These are phyloP conservation scores for Microcos paniculata DNA, from an alignment of 345 rosid genomes.

Conservation along the genomic window DNA sequence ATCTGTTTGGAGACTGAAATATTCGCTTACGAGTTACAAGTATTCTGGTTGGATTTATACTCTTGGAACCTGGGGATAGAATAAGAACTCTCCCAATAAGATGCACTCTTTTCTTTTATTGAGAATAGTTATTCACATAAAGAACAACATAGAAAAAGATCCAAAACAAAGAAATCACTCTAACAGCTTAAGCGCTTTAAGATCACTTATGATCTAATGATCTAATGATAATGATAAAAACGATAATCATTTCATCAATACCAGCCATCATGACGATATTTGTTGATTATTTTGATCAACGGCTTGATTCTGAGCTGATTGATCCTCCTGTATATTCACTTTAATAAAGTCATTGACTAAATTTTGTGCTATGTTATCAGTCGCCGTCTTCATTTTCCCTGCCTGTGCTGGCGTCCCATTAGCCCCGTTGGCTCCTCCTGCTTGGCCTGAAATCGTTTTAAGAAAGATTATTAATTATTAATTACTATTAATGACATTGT, in stretches of 20 bases:
- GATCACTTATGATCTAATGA: not conserved
- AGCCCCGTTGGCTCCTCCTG: slow-evolving; percentile 14
- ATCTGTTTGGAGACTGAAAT: too few species aligned
- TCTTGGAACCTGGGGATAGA: too few species aligned
- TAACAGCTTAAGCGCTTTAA: not conserved
- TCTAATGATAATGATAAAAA: too few species aligned
- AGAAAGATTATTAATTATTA: too few species aligned
- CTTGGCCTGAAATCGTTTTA: slow-evolving; percentile 4
- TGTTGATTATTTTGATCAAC: not conserved
- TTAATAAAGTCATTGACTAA: not conserved
- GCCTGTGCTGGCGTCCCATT: slow-evolving; percentile 11
- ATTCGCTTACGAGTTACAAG: too few species aligned
- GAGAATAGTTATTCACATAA: not conserved
- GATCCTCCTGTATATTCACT: slow-evolving; percentile 8
- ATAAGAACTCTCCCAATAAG: not conserved
- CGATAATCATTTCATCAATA: not conserved
- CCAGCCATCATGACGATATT: not conserved
- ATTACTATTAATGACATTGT: too few species aligned
- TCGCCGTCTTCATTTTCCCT: not conserved
- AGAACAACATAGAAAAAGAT: not conserved
- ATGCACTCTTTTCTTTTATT: not conserved
- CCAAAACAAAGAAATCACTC: not conserved
- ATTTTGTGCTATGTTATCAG: not conserved
- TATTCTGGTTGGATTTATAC: too few species aligned
- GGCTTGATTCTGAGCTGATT: not conserved